Evolutionary conservation across 257 asterid genomes (phyloP).

Genomic region (Cordia subcordata): DNA sequence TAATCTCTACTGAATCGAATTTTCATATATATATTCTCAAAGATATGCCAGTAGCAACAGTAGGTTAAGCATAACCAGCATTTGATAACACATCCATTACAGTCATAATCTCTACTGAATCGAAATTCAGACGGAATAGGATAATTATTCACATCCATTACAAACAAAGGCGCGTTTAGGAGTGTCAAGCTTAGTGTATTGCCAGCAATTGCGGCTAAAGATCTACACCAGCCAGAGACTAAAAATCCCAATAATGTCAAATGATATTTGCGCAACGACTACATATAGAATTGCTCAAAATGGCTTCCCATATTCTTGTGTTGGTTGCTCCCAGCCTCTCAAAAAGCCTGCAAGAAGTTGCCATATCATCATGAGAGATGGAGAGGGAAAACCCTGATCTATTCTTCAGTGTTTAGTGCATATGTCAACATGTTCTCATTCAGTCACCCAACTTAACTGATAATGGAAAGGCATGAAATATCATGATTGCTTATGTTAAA

Average conservation of each 20-base stretch:
- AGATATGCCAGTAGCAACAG: too few species aligned
- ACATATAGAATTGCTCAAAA: conserved; percentile 32
- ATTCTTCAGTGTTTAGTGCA: not conserved
- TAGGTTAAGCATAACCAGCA: too few species aligned
- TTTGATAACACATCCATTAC: too few species aligned
- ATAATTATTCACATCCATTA: conserved; percentile 9
- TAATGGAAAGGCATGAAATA: too few species aligned
- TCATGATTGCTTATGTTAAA: too few species aligned
- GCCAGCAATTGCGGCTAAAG: not conserved
- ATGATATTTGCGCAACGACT: not conserved
- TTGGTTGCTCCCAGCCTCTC: conserved; percentile 70
- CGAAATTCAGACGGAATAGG: not conserved
- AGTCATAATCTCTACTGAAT: too few species aligned
- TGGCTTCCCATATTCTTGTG: conserved; percentile 58
- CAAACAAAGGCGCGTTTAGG: not conserved
- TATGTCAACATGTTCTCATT: not conserved
- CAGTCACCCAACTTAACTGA: too few species aligned
- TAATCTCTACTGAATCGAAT: not conserved
- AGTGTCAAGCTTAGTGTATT: not conserved
- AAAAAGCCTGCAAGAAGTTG: conserved; percentile 42
- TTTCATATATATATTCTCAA: not conserved
- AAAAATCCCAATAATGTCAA: not conserved
- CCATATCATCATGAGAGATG: conserved; percentile 2
- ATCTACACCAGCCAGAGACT: not conserved
- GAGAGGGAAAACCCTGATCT: conserved; percentile 1